Conservation (phyloP, 2,329 filamentous ascomycete genomes). For the Exophiala alcalophila region DNA sequence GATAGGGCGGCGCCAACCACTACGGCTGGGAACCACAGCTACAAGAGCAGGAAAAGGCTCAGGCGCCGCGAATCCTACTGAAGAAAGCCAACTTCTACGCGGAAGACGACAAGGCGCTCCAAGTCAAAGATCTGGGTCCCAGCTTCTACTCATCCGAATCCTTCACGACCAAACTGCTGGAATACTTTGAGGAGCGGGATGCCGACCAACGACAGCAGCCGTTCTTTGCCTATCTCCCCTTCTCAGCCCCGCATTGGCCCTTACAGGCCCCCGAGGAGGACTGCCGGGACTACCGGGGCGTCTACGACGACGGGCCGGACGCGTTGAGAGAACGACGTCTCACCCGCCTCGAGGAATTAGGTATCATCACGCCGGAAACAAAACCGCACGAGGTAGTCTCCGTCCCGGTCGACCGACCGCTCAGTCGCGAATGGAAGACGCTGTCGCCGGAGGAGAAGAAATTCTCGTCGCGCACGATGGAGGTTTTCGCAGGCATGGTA, state of each 20-base stretch:
- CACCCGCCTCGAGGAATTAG: conserved; percentile 55
- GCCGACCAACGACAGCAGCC: conserved; percentile 10
- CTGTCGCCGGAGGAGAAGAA: conserved; percentile 15
- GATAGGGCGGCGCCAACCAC: conserved; percentile 36
- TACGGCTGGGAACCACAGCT: conserved; percentile 36
- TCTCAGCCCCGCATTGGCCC: conserved; percentile 63
- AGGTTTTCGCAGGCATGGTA: conserved; percentile 39
- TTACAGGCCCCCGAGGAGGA: conserved; percentile 57
- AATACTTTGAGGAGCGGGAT: conserved; percentile 25
- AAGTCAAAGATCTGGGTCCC: conserved; percentile 7
- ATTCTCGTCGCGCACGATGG: conserved; percentile 33
- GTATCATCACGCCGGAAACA: conserved; percentile 52
- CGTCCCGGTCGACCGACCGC: conserved; percentile 8
- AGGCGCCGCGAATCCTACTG: conserved; percentile 6
- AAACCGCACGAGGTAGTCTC: conserved; percentile 43
- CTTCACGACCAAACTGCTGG: conserved; percentile 17
- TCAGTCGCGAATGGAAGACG: conserved; percentile 15
- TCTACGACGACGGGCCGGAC: conserved; percentile 61
- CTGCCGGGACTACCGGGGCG: conserved; percentile 56
- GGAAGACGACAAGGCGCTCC: conserved; percentile 11
- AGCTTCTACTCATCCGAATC: conserved; percentile 19
- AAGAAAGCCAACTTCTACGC: conserved; percentile 16
- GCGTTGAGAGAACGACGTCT: conserved; percentile 54
- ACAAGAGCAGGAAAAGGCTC: background rate
- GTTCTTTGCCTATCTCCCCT: conserved; percentile 41